phyloP scores from a whole-genome alignment of 1,284 basidiomycete species.

The Leccinum glutinopallens region DNA sequence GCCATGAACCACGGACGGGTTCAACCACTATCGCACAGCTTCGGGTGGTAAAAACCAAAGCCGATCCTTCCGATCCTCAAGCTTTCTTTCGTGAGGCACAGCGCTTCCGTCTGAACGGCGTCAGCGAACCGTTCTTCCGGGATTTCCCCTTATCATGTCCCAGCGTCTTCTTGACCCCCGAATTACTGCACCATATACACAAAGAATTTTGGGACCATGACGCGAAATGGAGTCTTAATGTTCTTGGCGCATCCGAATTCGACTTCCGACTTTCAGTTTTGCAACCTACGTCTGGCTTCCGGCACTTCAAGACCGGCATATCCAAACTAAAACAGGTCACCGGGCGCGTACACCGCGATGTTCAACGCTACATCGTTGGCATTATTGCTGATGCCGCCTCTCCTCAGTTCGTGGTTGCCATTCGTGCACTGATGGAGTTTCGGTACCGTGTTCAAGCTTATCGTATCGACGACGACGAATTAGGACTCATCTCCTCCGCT shows the following conservation, averaged over 20 bases:
- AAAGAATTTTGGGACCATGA: not conserved
- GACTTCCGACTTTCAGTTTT: conserved; percentile 1
- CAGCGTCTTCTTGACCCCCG: too few species aligned
- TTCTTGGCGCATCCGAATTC: not conserved
- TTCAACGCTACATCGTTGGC: not conserved
- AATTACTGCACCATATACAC: too few species aligned
- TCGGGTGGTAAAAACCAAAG: not conserved
- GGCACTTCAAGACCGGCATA: not conserved
- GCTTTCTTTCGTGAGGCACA: not conserved
- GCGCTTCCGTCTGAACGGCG: too few species aligned
- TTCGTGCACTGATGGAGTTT: not conserved
- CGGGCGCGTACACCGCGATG: too few species aligned
- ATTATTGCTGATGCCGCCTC: not conserved
- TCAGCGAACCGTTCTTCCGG: too few species aligned
- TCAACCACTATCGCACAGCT: not conserved
- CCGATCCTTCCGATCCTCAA: not conserved
- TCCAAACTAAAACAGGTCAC: not conserved
- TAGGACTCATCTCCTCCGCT: not conserved
- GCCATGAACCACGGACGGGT: not conserved
- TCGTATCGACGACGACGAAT: not conserved
- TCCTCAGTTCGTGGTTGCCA: conserved; percentile 1
- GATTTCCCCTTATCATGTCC: too few species aligned
- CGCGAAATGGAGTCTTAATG: not conserved
- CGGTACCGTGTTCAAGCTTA: not conserved
- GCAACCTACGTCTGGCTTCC: not conserved